phyloP scores from a whole-genome alignment of 202 grass and related monocot species.

The Dendrocalamus latiflorus region DNA sequence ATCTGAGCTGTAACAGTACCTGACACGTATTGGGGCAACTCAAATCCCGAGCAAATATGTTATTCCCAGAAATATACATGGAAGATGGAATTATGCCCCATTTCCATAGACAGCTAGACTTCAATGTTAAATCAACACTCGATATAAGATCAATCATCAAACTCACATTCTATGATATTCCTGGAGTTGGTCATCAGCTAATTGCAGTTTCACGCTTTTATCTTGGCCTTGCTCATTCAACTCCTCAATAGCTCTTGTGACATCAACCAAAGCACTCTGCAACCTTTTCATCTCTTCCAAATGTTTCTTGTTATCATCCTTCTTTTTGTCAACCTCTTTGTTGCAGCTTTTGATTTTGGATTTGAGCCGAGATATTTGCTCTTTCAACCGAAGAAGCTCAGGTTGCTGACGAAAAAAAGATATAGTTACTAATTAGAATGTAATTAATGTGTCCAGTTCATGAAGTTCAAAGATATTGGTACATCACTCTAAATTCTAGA shows the following conservation, averaged over 20 bases:
- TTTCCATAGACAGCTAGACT: neutral
- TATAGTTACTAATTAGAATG: neutral
- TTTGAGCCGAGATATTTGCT: slow-evolving; percentile 86
- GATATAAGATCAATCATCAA: slow-evolving; percentile 1
- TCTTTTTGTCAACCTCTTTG: slow-evolving; percentile 95
- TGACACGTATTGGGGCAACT: neutral
- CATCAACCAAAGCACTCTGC: slow-evolving; percentile 68
- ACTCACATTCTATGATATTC: slow-evolving; percentile 98
- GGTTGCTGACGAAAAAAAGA: slow-evolving; percentile 72
- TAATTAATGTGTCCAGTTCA: slow-evolving; percentile 1
- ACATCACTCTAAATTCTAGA: neutral
- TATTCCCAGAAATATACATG: neutral
- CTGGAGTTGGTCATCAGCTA: slow-evolving; percentile 74
- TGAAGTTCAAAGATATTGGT: neutral
- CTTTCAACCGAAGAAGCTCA: slow-evolving; percentile 87
- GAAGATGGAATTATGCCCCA: neutral
- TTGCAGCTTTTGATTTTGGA: slow-evolving; percentile 98
- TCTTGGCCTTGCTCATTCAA: slow-evolving; percentile 68
- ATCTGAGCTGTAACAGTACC: neutral
- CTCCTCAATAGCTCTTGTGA: slow-evolving; percentile 55
- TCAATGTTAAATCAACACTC: neutral
- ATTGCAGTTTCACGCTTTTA: slow-evolving; percentile 71
- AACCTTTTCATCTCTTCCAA: slow-evolving; percentile 66
- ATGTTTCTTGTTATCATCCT: slow-evolving; percentile 85
- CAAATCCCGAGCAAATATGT: slow-evolving; percentile 1